Base-by-base conservation (phyloP, 306 rosid species). In the Phaseolus lunatus region DNA sequence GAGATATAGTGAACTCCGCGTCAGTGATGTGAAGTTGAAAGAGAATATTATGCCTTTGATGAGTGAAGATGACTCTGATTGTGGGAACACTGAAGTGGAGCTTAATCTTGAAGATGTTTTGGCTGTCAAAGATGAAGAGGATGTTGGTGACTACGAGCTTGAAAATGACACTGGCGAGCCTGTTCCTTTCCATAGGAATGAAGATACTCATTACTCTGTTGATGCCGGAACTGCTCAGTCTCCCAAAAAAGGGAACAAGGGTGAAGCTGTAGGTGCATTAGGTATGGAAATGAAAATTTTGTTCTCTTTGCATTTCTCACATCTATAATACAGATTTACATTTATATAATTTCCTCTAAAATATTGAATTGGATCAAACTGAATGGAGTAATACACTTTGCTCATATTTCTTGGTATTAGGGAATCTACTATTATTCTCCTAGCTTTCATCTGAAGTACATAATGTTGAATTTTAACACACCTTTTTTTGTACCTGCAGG, bases 211-310 rank as follows among this genome's bases (percentile, higher is more conserved):
- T 8, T 29, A 33, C 37, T 56, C 66, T 66, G 6, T 19, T 44
- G 80, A 19, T 31, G 64, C 11, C 20, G 82, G 4, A 12, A 31
- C 31, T 44, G 26, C n/a, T 53, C 66, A 18, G 49, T 58, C 20
- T 4, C 48, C 0, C 4, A 15, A 4, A 52, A 24, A 58, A 69
- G 27, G 29, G 20, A 24, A 59, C 45, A 53, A 74, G 65, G 78
- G 41, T 14, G 78, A 50, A 26, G 44, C 44, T 39, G 43, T 54
- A 20, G 71, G 56, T 52, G 67, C 67, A 29, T 70, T 72, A 33
- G 83, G 83, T 81, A 67, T 61, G 78, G 39, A 81, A 73, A 16
- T 37, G 2, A 16, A 33, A 63, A 43, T 62, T 45, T 37, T 16
- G 19, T 65, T 7, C 37, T 26, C 23, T 65, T 7, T 81, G 50